Base-by-base conservation (phyloP, 306 rosid genomes). In the Prunus padus region DNA sequence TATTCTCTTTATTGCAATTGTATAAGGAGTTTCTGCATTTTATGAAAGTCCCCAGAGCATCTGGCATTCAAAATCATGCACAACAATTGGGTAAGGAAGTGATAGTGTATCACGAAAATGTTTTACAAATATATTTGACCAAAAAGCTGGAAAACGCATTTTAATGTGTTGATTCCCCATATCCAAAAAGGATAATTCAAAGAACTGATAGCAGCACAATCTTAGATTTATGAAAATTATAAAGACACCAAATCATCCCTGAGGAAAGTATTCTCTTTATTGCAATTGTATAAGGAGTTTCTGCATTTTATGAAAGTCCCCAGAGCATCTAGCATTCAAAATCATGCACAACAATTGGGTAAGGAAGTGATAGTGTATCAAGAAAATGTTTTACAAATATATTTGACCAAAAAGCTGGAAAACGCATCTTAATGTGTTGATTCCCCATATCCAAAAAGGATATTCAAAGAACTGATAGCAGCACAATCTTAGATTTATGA, bases 381-480 rank as follows among this genome's bases (percentile, higher is more conserved):
- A 47, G 57, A 31, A 14, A 22, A 8, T 44, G 13, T 45, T 45
- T 67, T 23, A 15, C 4, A 15, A 63, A 20, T 19, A 16, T 26
- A 47, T 46, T 10, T 5, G 22, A 46, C 30, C 37, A 28, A 28
- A 69, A 59, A 50, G 3, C 40, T 11, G 1, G 23, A 46, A 47
- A 46, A 68, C 72, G 4, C 30, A 46, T 11, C 55, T 6, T 67
- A 46, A 25, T 51, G 72, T 23, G 40, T 46, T 25, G n/a, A 67
- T 25, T 46, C 46, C n/a, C 8, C 22, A 25, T 67, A 70, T 70
- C 49, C 63, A 52, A 52, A 25, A 71, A n/a, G 14, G 51, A 71
- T 19, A n/a, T 14, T 71, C 49, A 8, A 71, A 37, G 65, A 71
- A 15, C 25, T 55, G 52, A 95, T 37, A 71, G 49, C 13, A 12